Evolutionary conservation across 1,284 basidiomycete genomes (phyloP), one percentile per base, ranked within the genome.

Genomic region (Rhodotorula sp.): DNA sequence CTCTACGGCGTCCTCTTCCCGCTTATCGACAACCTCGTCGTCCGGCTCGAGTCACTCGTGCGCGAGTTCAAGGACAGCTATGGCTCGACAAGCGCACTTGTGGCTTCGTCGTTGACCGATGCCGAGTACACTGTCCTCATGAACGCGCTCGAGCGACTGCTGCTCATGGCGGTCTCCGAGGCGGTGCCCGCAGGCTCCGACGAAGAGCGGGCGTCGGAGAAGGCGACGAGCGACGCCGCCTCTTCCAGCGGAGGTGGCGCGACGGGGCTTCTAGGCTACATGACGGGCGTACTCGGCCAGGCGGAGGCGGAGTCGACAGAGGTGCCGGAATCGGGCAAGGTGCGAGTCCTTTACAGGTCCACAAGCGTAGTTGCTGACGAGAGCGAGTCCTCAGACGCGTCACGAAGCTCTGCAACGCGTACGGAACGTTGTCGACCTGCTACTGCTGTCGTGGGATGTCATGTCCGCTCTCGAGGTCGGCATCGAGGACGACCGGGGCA

Each of bases 101-200:
- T 32, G 47, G 30, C 52, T 0, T 55, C 60, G 13, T 48, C 63
- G 20, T n/a, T 54, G 2, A 91, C 89, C 2, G 94, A 96, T 77
- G 86, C 90, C 0, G 92, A 95, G 74, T 86, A 92, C 67, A 84
- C 89, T 62, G 91, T 90, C 85, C 82, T 94, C 6, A 84, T 94
- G 34, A 91, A 90, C 74, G 88, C 89, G 0, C 80, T 95, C 53
- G 94, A 97, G 76, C 85, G 91, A 34, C 82, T 96, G 10, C 84
- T 92, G 30, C 80, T 89, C 20, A 70, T 79, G 27, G 74, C 82
- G 89, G 49, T 88, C 86, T 64, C 74, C 66, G 60, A 76, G 30
- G 39, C 67, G 53, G 60, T 58, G 1, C 34, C 54, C 1, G 62
- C 52, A 0, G 48, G 39, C 0, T 44, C 20, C 0, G 73, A 74